Evolutionary conservation across 2,329 filamentous ascomycete species (phyloP).

Genomic region (Aspergillus sp.): DNA sequence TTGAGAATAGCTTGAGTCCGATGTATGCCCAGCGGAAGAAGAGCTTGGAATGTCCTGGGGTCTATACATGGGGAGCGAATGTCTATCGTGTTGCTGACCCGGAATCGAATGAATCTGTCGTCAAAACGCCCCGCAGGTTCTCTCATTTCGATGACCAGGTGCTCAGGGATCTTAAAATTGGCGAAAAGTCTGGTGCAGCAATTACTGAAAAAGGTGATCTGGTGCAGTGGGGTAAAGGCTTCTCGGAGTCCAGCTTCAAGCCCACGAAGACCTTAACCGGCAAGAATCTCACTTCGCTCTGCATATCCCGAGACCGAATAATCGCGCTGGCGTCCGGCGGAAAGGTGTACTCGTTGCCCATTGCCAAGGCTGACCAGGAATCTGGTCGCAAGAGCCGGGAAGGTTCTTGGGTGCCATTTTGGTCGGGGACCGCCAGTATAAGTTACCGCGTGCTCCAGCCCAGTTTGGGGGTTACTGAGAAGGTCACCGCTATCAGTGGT

Average conservation of each 20-base stretch:
- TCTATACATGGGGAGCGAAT: conserved; percentile 93
- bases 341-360: conserved; percentile 74
- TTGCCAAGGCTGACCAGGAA: conserved; percentile 61
- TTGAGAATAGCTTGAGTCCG: conserved; percentile 60
- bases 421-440: conserved; percentile 49
- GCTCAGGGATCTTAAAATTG: conserved; percentile 78
- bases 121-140: conserved; percentile 74
- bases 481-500: conserved; percentile 61
- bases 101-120: conserved; percentile 61
- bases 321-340: conserved; percentile 68
- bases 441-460: conserved; percentile 68
- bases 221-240: conserved; percentile 81
- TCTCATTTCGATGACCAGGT: conserved; percentile 74
- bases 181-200: conserved; percentile 71
- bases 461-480: conserved; percentile 59
- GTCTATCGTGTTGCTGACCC: conserved; percentile 75
- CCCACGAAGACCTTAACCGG: conserved; percentile 68
- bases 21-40: conserved; percentile 81
- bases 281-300: conserved; percentile 68
- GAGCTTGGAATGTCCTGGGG: conserved; percentile 72
- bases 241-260: conserved; percentile 52
- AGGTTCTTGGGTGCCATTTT: conserved; percentile 64
- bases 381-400: conserved; percentile 56
- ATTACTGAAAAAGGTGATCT: conserved; percentile 81
- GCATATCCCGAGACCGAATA: conserved; percentile 72